These are phyloP conservation scores for Paecilomyces dactylethromorphus DNA, from an alignment of 2,329 filamentous ascomycete species.

Conservation along the genomic window DNA sequence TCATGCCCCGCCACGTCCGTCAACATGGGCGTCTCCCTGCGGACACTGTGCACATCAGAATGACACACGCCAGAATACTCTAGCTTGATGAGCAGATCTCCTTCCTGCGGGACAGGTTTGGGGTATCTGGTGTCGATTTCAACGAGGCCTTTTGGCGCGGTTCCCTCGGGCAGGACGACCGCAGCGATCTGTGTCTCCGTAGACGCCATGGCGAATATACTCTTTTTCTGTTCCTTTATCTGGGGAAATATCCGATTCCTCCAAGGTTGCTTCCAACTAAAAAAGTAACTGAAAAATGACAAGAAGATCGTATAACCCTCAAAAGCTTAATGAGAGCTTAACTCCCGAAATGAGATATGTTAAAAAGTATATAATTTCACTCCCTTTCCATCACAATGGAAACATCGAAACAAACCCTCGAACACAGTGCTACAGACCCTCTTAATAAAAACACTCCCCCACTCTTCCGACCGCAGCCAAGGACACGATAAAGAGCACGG, in stretches of 20 bases:
- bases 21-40: slow-evolving; percentile 35
- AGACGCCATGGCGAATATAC: slow-evolving; percentile 1
- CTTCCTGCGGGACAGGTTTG: slow-evolving; percentile 30
- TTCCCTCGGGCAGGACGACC: slow-evolving; percentile 18
- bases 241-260: no score
- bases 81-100: slow-evolving; percentile 41
- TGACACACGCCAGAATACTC: slow-evolving; percentile 44
- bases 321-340: neutral
- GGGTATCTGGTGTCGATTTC: slow-evolving; percentile 18
- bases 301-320: neutral
- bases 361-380: neutral
- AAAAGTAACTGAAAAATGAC: neutral
- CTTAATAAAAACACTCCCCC: neutral
- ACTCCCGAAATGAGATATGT: neutral
- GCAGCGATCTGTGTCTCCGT: slow-evolving; percentile 23
- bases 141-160: slow-evolving; percentile 13
- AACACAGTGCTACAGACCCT: neutral
- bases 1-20: slow-evolving; percentile 44
- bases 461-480: neutral
- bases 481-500: neutral
- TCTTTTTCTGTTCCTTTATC: neutral
- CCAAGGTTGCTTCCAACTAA: no score
- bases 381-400: neutral
- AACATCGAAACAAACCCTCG: neutral
- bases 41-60: slow-evolving; percentile 42